Percentiles rank a stretch among this genome's conserved stretches.
phyloP scores from a whole-genome alignment of 2,329 filamentous ascomycete species.

The Ophioceras dolichostomum region DNA sequence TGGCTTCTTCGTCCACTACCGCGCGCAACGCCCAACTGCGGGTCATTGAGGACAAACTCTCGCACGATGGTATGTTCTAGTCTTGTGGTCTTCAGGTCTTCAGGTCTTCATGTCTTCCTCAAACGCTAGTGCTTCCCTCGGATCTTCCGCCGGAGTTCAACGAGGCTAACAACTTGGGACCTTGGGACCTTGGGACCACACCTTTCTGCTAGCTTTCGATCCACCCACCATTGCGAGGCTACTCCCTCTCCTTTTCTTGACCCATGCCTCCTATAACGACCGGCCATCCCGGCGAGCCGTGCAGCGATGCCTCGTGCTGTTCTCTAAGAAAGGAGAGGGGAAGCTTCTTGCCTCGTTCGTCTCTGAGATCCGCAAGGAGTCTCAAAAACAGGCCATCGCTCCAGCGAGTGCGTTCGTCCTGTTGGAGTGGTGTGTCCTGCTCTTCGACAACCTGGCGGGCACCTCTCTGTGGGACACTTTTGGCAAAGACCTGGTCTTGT shows the following conservation, averaged over 20 bases:
- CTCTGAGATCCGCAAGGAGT: slow-evolving; percentile 56
- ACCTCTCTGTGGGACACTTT: slow-evolving; percentile 52
- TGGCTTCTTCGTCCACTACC: slow-evolving; percentile 51
- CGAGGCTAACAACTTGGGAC: background rate
- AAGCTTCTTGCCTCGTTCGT: slow-evolving; percentile 54
- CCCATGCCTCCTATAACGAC: slow-evolving; percentile 79
- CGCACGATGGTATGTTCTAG: slow-evolving; percentile 34
- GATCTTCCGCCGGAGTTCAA: background rate
- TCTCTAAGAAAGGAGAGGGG: slow-evolving; percentile 43
- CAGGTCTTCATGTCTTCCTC: no score
- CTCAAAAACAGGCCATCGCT: slow-evolving; percentile 65
- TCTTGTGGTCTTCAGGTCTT: background rate
- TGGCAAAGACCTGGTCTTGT: slow-evolving; percentile 51
- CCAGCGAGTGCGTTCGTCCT: slow-evolving; percentile 75
- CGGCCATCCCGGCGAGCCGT: slow-evolving; percentile 72
- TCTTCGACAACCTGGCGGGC: slow-evolving; percentile 59
- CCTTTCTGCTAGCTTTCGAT: slow-evolving; percentile 26
- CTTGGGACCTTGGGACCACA: slow-evolving; percentile 1
- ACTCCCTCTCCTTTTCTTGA: slow-evolving; percentile 69
- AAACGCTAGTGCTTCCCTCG: no score
- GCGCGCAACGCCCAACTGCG: slow-evolving; percentile 41
- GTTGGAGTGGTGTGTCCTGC: slow-evolving; percentile 75
- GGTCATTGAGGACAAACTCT: slow-evolving; percentile 42
- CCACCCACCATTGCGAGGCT: slow-evolving; percentile 38
- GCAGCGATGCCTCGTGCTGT: slow-evolving; percentile 62